These are phyloP conservation scores for Cryptosporidium viatorum DNA, from an alignment of 169 alveolate genomes.

Conservation along the genomic window DNA sequence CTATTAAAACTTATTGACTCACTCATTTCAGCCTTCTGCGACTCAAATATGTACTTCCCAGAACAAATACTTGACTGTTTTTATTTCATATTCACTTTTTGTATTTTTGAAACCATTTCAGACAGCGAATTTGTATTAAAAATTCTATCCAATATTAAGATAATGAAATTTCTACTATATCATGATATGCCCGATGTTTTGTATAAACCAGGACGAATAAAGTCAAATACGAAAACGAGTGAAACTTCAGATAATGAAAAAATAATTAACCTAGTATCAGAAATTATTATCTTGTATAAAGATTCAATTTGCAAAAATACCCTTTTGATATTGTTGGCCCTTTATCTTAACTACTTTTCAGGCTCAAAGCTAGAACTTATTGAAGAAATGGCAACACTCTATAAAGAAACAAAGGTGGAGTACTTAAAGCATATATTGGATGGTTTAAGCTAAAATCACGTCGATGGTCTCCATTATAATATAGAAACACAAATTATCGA, in stretches of 20 bases:
- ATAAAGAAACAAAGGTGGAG: conserved; percentile 1
- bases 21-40: conserved; percentile 43
- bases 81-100: conserved; percentile 5
- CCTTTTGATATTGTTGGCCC: neutral
- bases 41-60: conserved; percentile 2
- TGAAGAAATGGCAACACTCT: neutral
- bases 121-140: neutral
- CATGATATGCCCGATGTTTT: neutral
- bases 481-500: neutral
- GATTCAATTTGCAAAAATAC: neutral
- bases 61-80: conserved; percentile 5
- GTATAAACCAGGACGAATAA: neutral
- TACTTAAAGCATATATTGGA: neutral
- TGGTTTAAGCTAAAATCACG: neutral
- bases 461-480: neutral
- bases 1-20: conserved; percentile 7
- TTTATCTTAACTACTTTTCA: neutral
- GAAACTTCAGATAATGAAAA: neutral
- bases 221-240: neutral
- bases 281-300: neutral
- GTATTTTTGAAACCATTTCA: neutral
- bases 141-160: conserved; percentile 13
- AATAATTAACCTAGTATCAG: neutral
- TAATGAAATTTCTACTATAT: conserved; percentile 18
- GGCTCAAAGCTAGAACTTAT: neutral